Evolutionary conservation across 106 monocot genomes (phyloP), one percentile per base, ranked within the genome.

Genomic region (Dactylorhiza incarnata): DNA sequence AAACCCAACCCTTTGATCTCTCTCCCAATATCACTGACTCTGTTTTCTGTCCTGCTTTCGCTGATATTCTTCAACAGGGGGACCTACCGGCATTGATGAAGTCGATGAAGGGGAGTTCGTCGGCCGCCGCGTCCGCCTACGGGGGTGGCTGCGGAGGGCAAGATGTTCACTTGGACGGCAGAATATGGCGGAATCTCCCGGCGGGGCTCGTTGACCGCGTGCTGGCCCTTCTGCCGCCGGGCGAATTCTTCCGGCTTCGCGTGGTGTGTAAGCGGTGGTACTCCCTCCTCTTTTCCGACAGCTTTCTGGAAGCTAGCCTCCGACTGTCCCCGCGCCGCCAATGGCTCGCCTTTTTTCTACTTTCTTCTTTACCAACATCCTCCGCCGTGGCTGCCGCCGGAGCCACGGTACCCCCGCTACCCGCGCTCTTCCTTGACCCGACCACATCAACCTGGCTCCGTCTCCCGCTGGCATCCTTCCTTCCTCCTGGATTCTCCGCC

Each of bases 401-500:
- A 5, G 20, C 14, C 48, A 9, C 58, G 72, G 12, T 23, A 48
- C 72, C 73, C 1, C 23, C 45, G 10, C 49, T 62, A 14, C 51
- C 50, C 4, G 66, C 20, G 59, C 74, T 73, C 29, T 23, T 74
- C 47, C 54, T 71, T 75, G 54, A 26, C 26, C 48, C 75, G 72
- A 0, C 44, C 71, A 15, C 45, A 10, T 6, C 6, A 0, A 4
- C 45, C 11, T 61, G 75, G 45, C 75, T 22, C 47, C 69, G 49
- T 2, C 51, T 67, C 19, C 48, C 75, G 12, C 56, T 50, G 19
- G 12, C 4, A 53, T 74, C 15, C 53, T 76, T 76, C 46, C 45
- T 43, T 49, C 73, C 69, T 22, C 44, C 71, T 15, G 17, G 76
- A 15, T 88, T 84, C 79, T 77, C 79, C 58, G 82, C 87, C 20